These are phyloP conservation scores for Volutella citrinella DNA, from an alignment of 2,329 filamentous ascomycete species.

Conservation along the genomic window DNA sequence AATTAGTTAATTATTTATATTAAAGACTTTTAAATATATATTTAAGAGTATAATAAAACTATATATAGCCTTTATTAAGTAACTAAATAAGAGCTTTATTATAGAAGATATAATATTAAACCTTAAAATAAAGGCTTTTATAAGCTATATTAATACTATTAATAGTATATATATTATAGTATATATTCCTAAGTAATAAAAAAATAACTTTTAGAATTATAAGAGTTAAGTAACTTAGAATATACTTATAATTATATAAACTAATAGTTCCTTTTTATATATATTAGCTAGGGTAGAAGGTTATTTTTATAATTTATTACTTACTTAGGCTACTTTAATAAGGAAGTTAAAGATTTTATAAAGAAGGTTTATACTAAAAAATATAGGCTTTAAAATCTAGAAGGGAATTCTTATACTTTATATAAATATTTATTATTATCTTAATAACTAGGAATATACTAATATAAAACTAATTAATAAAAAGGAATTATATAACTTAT, in stretches of 20 bases:
- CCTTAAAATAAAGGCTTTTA: conserved; percentile 1
- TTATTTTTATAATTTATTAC: too few species aligned
- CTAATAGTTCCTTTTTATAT: too few species aligned
- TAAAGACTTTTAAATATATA: neutral
- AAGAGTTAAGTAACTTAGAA: too few species aligned
- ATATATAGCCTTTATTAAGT: too few species aligned
- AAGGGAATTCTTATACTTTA: conserved; percentile 1
- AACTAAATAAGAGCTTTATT: too few species aligned
- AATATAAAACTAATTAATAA: conserved; percentile 1
- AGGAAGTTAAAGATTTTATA: conserved; percentile 1
- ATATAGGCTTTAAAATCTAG: conserved; percentile 1
- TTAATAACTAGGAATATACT: conserved; percentile 3
- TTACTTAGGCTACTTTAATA: conserved; percentile 3
- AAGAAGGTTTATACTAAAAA: conserved; percentile 1
- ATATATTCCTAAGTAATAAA: too few species aligned
- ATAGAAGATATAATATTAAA: neutral
- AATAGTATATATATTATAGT: conserved; percentile 4
- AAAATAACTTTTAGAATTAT: conserved; percentile 3
- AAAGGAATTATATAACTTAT: conserved; percentile 8
- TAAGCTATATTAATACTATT: conserved; percentile 2
- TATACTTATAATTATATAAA: conserved; percentile 4
- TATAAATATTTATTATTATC: conserved; percentile 1
- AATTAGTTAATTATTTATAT: too few species aligned
- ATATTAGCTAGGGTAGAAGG: too few species aligned
- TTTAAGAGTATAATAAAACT: conserved; percentile 3